These are phyloP conservation scores for Cryptococcus hybrid DNA, from an alignment of 1,284 basidiomycete species.

Conservation along the genomic window DNA sequence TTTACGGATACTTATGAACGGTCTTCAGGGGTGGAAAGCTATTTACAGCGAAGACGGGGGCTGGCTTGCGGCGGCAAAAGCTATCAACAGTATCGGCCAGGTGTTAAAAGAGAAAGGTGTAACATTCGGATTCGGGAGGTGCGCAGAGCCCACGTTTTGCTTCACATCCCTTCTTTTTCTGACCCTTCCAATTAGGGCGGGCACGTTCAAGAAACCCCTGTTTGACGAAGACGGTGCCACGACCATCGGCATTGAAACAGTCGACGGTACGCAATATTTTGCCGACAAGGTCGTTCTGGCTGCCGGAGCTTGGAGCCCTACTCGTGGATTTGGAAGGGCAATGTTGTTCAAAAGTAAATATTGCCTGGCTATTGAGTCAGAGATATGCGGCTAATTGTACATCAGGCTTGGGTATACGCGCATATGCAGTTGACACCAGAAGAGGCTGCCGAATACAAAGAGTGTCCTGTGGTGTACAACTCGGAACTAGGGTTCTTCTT, in stretches of 20 bases:
- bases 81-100: slow-evolving; percentile 38
- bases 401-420: slow-evolving; percentile 41
- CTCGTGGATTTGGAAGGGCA: slow-evolving; percentile 47
- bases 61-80: slow-evolving; percentile 44
- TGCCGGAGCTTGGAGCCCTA: slow-evolving; percentile 47
- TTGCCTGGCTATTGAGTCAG: no score
- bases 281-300: slow-evolving; percentile 47
- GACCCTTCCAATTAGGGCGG: slow-evolving; percentile 10
- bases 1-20: slow-evolving; percentile 2
- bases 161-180: not conserved
- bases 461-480: slow-evolving; percentile 38
- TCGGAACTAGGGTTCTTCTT: slow-evolving; percentile 29
- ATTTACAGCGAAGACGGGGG: slow-evolving; percentile 33
- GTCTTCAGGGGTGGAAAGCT: slow-evolving; percentile 32
- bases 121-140: slow-evolving; percentile 29
- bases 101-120: slow-evolving; percentile 37
- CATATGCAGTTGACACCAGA: slow-evolving; percentile 44
- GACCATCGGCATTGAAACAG: slow-evolving; percentile 33
- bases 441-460: slow-evolving; percentile 32
- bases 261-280: slow-evolving; percentile 33
- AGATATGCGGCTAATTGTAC: not conserved
- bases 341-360: slow-evolving; percentile 40
- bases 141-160: not conserved
- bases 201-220: slow-evolving; percentile 34
- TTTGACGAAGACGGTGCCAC: slow-evolving; percentile 19